Percentiles rank a stretch among this genome's conserved stretches.
Conservation (phyloP, 2,329 filamentous ascomycete species). For the Trichothecium roseum region DNA sequence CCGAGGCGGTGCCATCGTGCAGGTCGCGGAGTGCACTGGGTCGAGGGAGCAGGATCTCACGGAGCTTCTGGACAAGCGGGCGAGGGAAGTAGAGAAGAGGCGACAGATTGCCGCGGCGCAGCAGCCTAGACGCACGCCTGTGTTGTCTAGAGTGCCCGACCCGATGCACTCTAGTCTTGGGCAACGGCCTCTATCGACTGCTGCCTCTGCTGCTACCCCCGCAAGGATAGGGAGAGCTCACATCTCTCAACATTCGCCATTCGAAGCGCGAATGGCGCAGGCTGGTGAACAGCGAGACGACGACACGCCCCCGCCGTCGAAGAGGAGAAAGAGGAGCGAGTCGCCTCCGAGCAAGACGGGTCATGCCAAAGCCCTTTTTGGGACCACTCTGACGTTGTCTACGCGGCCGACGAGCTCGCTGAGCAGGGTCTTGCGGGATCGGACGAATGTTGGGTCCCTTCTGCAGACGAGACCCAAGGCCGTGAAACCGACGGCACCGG, state of each 20-base stretch:
- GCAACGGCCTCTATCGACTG: constrained; percentile 31
- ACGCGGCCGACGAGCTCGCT: constrained; percentile 10
- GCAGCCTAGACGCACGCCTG: constrained; percentile 9
- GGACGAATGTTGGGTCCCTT: constrained; percentile 6
- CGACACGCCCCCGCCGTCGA: constrained; percentile 10
- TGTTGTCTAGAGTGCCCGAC: constrained; percentile 21
- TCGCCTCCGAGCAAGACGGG: constrained; percentile 22
- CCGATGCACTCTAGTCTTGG: too few species aligned
- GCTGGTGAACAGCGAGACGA: constrained; percentile 5
- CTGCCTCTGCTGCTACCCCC: constrained; percentile 20
- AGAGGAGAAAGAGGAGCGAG: constrained; percentile 15
- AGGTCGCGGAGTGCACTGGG: constrained; percentile 69
- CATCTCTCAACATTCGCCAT: constrained; percentile 22
- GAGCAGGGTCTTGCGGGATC: constrained; percentile 10
- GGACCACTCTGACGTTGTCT: constrained; percentile 20
- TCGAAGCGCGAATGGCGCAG: constrained; percentile 14
- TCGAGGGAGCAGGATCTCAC: constrained; percentile 68
- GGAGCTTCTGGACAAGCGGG: constrained; percentile 60
- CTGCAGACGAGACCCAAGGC: neutral
- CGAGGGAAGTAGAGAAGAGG: constrained; percentile 42
- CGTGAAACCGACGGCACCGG: neutral
- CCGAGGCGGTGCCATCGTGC: constrained; percentile 62
- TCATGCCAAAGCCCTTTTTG: constrained; percentile 23
- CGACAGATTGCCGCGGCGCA: constrained; percentile 33
- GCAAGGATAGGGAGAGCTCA: constrained; percentile 20